Percentiles rank a stretch among this genome's conserved stretches.
Evolutionary conservation across 176 grass and related monocot species (phyloP).

Genomic region (Phragmites australis): DNA sequence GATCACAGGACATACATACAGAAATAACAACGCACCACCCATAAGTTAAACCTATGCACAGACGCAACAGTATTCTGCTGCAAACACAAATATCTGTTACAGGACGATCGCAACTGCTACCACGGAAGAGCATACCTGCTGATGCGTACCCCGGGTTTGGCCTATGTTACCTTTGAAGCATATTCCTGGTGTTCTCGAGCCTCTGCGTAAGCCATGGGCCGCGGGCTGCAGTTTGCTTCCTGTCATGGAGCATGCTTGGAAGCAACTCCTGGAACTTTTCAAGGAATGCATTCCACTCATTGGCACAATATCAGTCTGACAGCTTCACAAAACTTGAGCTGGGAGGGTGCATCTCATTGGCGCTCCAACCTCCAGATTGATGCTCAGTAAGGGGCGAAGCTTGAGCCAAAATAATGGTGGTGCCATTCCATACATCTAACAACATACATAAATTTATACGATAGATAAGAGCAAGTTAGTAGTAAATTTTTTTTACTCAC

Average conservation of each 20-base stretch:
- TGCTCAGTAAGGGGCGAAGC: too few species aligned
- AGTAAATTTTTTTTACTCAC: too few species aligned
- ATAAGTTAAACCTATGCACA: constrained; percentile 18
- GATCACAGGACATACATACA: background rate
- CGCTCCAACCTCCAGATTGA: constrained; percentile 47
- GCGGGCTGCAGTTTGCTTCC: constrained; percentile 35
- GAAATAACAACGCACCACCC: background rate
- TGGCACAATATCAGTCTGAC: constrained; percentile 44
- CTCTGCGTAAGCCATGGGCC: constrained; percentile 46
- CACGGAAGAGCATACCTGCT: background rate
- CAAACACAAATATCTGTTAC: background rate
- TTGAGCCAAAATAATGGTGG: too few species aligned
- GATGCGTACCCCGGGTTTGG: background rate
- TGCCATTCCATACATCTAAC: too few species aligned
- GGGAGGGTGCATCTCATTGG: constrained; percentile 44
- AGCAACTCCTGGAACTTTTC: constrained; percentile 65
- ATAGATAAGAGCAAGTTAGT: too few species aligned
- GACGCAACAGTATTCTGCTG: background rate
- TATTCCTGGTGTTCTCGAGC: constrained; percentile 34
- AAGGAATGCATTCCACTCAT: constrained; percentile 63
- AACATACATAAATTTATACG: too few species aligned
- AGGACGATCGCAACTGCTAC: background rate
- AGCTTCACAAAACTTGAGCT: constrained; percentile 59
- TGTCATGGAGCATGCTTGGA: constrained; percentile 33
- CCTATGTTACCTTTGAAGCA: constrained; percentile 10